These are phyloP conservation scores for Eucalyptus melliodora DNA, from an alignment of 345 rosid genomes.

Conservation along the genomic window DNA sequence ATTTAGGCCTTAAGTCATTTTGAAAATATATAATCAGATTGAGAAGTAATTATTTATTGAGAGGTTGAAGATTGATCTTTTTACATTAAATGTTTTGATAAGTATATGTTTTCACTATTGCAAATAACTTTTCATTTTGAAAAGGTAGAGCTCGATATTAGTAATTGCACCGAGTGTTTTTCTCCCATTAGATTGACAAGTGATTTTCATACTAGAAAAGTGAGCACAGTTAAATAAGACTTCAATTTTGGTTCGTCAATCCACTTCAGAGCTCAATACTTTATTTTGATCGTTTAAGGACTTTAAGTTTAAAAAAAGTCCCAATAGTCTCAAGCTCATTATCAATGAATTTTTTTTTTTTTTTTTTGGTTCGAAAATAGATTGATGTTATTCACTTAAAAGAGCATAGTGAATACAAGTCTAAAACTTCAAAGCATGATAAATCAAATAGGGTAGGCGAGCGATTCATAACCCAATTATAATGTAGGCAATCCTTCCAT, in stretches of 20 bases:
- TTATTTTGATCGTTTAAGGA: background rate
- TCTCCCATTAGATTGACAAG: background rate
- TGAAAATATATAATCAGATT: background rate
- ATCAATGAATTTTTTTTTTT: too few relatives aligned
- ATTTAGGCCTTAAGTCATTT: background rate
- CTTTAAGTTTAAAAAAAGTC: background rate
- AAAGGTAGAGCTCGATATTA: background rate
- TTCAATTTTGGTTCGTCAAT: background rate
- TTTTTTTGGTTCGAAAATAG: background rate
- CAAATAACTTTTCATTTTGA: background rate
- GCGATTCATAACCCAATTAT: background rate
- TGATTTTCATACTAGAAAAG: background rate
- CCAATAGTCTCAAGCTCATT: background rate
- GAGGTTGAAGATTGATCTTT: background rate
- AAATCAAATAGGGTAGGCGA: fast-evolving
- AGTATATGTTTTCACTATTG: background rate
- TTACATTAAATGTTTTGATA: fast-evolving
- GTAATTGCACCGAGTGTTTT: background rate
- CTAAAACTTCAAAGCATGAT: background rate
- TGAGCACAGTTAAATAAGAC: background rate
- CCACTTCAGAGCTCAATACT: background rate
- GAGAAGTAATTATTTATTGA: background rate
- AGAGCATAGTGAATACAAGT: background rate
- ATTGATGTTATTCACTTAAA: background rate
- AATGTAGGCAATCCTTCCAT: too few relatives aligned